A percentile compares a stretch with the other conserved stretches of the same genome.
phyloP scores from a whole-genome alignment of 805 yeast species.

The Saccharomyces mikatae region DNA sequence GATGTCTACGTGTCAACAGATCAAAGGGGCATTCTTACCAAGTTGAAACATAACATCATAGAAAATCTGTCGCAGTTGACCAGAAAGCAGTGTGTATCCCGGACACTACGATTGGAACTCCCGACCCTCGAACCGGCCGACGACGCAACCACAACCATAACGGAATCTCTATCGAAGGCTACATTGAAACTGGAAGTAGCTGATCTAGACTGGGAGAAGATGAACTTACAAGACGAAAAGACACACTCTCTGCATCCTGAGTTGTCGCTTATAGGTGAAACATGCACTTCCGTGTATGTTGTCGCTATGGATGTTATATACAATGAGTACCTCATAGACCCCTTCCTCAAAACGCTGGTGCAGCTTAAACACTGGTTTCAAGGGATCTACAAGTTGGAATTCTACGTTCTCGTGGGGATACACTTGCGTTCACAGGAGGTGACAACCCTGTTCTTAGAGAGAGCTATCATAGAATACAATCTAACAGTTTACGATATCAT shows the following conservation, averaged over 20 bases:
- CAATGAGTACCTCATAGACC: conserved; percentile 29
- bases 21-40: conserved; percentile 26
- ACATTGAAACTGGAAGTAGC: conserved; percentile 16
- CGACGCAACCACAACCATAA: not conserved
- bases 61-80: conserved; percentile 22
- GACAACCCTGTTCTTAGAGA: conserved; percentile 20
- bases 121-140: not conserved
- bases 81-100: conserved; percentile 11
- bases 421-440: conserved; percentile 29
- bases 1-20: conserved; percentile 26
- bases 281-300: conserved; percentile 12
- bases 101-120: conserved; percentile 6
- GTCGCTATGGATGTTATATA: conserved; percentile 32
- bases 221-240: conserved; percentile 4
- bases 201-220: conserved; percentile 29
- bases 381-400: not conserved
- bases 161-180: conserved; percentile 1
- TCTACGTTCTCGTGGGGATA: conserved; percentile 22
- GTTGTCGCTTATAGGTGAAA: not conserved
- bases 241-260: conserved; percentile 3
- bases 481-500: conserved; percentile 15
- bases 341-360: conserved; percentile 22
- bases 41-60: conserved; percentile 21
- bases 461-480: conserved; percentile 16
- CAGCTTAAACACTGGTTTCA: conserved; percentile 9